A percentile compares a stretch with the other conserved stretches of the same genome.
Evolutionary conservation across 2,329 filamentous ascomycete species (phyloP).

Genomic region (Xylaria sp.): DNA sequence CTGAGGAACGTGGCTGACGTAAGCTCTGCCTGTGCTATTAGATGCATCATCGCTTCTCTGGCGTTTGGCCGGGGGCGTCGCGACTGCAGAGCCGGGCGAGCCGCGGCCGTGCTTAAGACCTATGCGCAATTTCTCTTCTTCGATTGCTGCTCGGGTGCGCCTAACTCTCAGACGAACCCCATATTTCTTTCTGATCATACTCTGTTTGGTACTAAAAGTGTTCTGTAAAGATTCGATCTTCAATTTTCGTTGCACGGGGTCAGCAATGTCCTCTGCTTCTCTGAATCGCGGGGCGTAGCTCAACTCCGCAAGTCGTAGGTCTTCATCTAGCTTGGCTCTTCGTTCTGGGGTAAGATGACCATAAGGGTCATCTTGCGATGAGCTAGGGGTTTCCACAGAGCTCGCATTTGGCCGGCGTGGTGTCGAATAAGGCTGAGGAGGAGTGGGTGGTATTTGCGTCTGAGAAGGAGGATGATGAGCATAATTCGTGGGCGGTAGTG

Average conservation of each 20-base stretch:
- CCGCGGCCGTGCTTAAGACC: constrained; percentile 41
- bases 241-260: constrained; percentile 41
- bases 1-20: neutral
- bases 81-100: constrained; percentile 10
- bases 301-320: constrained; percentile 46
- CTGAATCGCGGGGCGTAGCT: constrained; percentile 50
- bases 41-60: constrained; percentile 33
- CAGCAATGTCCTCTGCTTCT: constrained; percentile 47
- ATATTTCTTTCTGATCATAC: constrained; percentile 61
- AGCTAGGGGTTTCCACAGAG: constrained; percentile 2
- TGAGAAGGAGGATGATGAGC: constrained; percentile 14
- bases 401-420: constrained; percentile 9
- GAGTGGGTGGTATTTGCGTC: constrained; percentile 1
- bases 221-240: constrained; percentile 54
- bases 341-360: constrained; percentile 47
- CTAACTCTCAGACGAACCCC: constrained; percentile 60
- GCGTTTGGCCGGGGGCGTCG: constrained; percentile 37
- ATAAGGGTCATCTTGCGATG: constrained; percentile 49
- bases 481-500: constrained; percentile 24
- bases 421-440: constrained; percentile 20
- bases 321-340: constrained; percentile 42
- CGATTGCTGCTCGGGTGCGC: constrained; percentile 53
- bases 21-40: neutral
- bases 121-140: constrained; percentile 49
- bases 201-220: constrained; percentile 61